Conservation (phyloP, 2,329 filamentous ascomycete species). For the Curvularia eragrostidis region DNA sequence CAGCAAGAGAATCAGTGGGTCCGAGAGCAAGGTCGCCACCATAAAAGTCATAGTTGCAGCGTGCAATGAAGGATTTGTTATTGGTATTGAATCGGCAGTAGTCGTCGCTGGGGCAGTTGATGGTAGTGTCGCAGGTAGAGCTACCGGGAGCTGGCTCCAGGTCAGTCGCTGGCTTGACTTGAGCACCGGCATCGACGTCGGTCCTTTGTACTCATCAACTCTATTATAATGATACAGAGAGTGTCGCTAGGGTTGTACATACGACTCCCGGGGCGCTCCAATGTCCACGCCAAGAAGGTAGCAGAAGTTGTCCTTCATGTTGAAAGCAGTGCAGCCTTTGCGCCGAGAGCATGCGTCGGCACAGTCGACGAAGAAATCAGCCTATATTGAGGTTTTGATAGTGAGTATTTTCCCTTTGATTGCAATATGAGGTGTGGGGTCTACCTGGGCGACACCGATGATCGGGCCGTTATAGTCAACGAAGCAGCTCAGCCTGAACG, state of each 20-base stretch:
- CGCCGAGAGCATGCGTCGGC: constrained; percentile 16
- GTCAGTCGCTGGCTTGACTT: constrained; percentile 2
- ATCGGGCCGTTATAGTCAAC: constrained; percentile 18
- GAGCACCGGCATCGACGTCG: constrained; percentile 8
- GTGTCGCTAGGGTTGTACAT: neutral
- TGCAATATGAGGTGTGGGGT: neutral
- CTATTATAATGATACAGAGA: neutral
- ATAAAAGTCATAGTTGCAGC: constrained; percentile 20
- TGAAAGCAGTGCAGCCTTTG: constrained; percentile 15
- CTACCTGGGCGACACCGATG: constrained; percentile 13
- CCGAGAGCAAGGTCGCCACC: constrained; percentile 13
- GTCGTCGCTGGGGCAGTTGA: constrained; percentile 13
- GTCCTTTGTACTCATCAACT: neutral
- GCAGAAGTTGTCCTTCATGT: constrained; percentile 19
- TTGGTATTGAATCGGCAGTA: constrained; percentile 12
- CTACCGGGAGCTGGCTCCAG: constrained; percentile 3
- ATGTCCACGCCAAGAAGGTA: constrained; percentile 19
- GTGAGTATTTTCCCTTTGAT: neutral
- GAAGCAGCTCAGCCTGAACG: constrained; percentile 17
- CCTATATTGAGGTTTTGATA: constrained; percentile 4
- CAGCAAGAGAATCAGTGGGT: neutral
- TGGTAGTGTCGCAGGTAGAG: constrained; percentile 8
- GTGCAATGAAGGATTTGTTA: constrained; percentile 6
- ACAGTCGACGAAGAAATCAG: constrained; percentile 16
- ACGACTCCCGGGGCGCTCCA: constrained; percentile 9